These are phyloP conservation scores for Aspergillus olivimuriae DNA, from an alignment of 495 filamentous ascomycete genomes.

Conservation along the genomic window DNA sequence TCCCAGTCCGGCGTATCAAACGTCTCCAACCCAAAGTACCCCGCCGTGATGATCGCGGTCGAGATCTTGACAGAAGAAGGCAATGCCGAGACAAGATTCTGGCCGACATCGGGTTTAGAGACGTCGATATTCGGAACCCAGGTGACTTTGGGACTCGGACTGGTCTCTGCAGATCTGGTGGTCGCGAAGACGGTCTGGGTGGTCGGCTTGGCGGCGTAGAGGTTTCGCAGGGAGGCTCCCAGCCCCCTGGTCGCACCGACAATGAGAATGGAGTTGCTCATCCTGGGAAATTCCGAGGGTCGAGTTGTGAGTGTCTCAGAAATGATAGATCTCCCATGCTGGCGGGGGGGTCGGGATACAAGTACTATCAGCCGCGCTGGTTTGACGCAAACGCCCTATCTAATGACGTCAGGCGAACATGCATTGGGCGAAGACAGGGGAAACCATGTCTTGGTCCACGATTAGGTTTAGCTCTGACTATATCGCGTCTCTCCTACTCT, in stretches of 20 bases:
- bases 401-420: too few relatives aligned
- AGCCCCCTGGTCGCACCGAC: slow-evolving; percentile 63
- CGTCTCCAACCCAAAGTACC: slow-evolving; percentile 61
- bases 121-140: slow-evolving; percentile 52
- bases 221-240: slow-evolving; percentile 52
- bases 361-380: too few relatives aligned
- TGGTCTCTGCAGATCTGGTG: slow-evolving; percentile 31
- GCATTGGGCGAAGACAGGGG: too few relatives aligned
- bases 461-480: too few relatives aligned
- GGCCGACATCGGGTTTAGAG: slow-evolving; percentile 49
- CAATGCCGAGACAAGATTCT: slow-evolving; percentile 40
- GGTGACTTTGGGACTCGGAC: slow-evolving; percentile 27
- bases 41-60: slow-evolving; percentile 58
- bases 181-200: slow-evolving; percentile 53
- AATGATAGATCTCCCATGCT: too few relatives aligned
- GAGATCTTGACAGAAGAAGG: slow-evolving; percentile 40
- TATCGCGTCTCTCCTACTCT: too few relatives aligned
- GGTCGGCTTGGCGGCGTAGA: slow-evolving; percentile 46
- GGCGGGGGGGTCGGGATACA: too few relatives aligned
- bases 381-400: too few relatives aligned
- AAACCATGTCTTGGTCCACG: too few relatives aligned
- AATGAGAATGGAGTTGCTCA: slow-evolving; percentile 47
- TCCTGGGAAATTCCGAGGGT: too few relatives aligned
- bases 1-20: slow-evolving; percentile 59
- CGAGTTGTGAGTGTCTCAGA: too few relatives aligned